These are phyloP conservation scores for Eucalyptus tenuipes DNA, from an alignment of 345 rosid genomes.

Conservation along the genomic window DNA sequence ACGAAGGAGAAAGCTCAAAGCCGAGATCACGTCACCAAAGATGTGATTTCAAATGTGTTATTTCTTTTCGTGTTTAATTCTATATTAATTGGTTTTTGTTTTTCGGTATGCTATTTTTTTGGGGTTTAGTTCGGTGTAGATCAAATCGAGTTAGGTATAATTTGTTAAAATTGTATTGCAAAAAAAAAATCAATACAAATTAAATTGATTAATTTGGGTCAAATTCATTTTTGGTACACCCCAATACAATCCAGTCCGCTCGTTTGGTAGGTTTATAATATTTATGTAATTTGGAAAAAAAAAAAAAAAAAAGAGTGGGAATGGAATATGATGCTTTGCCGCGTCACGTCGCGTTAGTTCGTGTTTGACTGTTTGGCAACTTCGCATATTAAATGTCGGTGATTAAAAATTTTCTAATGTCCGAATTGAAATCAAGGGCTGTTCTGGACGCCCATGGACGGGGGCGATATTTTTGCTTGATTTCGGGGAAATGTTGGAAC, in stretches of 20 bases:
- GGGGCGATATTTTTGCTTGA: background rate
- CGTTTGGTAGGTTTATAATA: background rate
- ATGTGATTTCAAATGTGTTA: background rate
- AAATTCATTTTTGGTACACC: background rate
- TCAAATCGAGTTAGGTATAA: background rate
- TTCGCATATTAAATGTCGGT: background rate
- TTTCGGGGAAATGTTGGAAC: background rate
- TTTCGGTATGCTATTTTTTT: background rate
- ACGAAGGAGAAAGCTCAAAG: background rate
- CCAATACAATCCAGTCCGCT: accelerated
- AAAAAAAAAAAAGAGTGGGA: background rate
- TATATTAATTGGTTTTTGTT: background rate
- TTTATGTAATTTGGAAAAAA: background rate
- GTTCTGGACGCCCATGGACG: background rate
- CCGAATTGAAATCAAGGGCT: background rate
- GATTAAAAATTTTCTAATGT: background rate
- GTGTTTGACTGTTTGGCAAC: background rate
- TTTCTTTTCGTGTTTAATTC: background rate
- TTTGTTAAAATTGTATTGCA: too few species aligned
- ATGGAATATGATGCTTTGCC: background rate
- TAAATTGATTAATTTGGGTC: background rate
- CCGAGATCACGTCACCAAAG: too few species aligned
- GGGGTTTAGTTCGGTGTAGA: background rate
- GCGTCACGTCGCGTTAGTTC: background rate
- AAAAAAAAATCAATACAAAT: background rate